Percentiles rank a stretch among this genome's conserved stretches.
phyloP scores from a whole-genome alignment of 768 basidiomycete species.

The Tubosaeta sp. region DNA sequence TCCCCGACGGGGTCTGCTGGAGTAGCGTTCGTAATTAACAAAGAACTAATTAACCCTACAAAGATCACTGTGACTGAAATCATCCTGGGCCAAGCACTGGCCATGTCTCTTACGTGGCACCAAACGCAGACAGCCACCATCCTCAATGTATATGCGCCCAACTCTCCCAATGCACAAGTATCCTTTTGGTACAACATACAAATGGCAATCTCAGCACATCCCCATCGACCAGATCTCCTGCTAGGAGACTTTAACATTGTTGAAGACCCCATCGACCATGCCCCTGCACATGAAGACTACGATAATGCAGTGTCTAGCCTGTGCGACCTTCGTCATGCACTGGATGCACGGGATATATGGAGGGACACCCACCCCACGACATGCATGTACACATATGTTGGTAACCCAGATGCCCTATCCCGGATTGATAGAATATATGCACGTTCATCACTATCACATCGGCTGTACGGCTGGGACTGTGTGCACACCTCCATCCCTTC shows the following conservation, averaged over 20 bases:
- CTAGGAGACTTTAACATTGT: constrained; percentile 42
- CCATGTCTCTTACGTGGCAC: neutral
- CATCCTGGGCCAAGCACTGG: neutral
- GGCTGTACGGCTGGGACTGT: no score
- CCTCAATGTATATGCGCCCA: constrained; percentile 36
- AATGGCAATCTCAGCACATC: no score
- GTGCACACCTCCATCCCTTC: no score
- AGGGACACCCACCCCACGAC: neutral
- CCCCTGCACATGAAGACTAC: constrained; percentile 19
- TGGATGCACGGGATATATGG: neutral
- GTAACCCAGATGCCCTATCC: no score
- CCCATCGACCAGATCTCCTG: constrained; percentile 24
- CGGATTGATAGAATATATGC: no score
- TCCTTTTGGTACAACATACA: neutral
- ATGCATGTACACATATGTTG: no score
- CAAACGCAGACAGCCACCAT: constrained; percentile 13
- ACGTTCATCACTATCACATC: no score
- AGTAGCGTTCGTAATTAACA: neutral
- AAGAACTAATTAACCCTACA: neutral
- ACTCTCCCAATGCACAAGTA: constrained; percentile 21
- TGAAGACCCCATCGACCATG: constrained; percentile 34
- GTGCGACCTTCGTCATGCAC: neutral
- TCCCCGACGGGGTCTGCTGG: neutral
- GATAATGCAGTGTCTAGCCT: constrained; percentile 10
- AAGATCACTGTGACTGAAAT: neutral